Base-by-base conservation (phyloP, 805 yeast genomes). In the Crinitomyces ghanaensis region DNA sequence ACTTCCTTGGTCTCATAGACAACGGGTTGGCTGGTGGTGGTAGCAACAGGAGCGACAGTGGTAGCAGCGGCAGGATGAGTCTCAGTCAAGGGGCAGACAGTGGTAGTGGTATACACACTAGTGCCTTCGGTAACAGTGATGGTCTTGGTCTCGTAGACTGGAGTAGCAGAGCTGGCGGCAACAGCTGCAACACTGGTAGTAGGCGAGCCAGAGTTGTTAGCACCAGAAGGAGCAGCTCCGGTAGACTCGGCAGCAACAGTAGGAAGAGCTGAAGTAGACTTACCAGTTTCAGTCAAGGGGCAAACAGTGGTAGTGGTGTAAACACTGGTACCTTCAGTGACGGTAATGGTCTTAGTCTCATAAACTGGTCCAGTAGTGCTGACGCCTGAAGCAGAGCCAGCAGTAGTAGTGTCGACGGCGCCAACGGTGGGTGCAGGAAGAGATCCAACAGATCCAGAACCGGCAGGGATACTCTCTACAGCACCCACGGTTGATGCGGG, bases 291-390 rank as follows among this genome's bases (percentile, higher is more conserved):
- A 9, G 36, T 30, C 19, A 36, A 16, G 3, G 42, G 42, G 30
- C 42, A 35, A 3, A 28, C 33, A 23, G 41, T 28, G 18, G 35
- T 33, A n/a, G 40, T 39, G 15, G 15, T 32, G 20, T 32, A 33
- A 27, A 39, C 43, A n/a, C 14, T 16, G 20, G 28, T 28, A 22
- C 18, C 36, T 16, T 20, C 8, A 15, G 43, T 35, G 34, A 20
- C 20, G 25, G 38, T 31, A 24, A 30, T 19, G 12, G 19, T 18
- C 28, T 11, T 12, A 6, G 35, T 32, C 17, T 25, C 8, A 11
- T 13, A 11, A 11, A 25, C 15, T 6, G 28, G 12, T 25, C 17
- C 17, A 13, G 6, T 6, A 6, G 28, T 17, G 14, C 17, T 7
- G 28, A 17, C 7, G 12, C 7, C 9, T 20, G 23, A 20, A 8